A percentile compares a stretch with the other conserved stretches of the same genome.
Evolutionary conservation across 176 grass and related monocot species (phyloP).

Genomic region (Olyra latifolia): DNA sequence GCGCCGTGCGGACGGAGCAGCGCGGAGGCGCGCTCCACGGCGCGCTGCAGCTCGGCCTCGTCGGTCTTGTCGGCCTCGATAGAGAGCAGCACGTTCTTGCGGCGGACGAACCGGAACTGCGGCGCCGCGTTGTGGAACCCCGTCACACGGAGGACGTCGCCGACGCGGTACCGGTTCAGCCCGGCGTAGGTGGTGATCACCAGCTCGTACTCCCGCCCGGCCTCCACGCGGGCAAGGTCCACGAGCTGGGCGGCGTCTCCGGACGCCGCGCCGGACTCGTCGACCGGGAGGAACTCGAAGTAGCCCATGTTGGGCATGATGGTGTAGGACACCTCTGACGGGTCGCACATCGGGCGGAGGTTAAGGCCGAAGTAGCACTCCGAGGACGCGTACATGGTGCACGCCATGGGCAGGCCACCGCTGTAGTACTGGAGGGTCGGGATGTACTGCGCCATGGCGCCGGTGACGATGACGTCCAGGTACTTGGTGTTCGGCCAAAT

Average conservation of each 20-base stretch:
- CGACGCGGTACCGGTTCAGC: constrained; percentile 92
- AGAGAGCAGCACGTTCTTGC: constrained; percentile 94
- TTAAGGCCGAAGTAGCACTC: constrained; percentile 97
- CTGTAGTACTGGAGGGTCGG: constrained; percentile 83
- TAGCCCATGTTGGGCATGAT: constrained; percentile 99
- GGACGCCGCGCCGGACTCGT: constrained; percentile 20
- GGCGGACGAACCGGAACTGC: constrained; percentile 87
- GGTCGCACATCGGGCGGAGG: constrained; percentile 83
- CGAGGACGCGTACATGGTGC: constrained; percentile 96
- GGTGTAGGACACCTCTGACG: constrained; percentile 91
- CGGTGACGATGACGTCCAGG: constrained; percentile 93
- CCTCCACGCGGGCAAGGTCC: constrained; percentile 80
- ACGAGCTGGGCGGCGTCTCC: constrained; percentile 50
- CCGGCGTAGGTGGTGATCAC: constrained; percentile 96
- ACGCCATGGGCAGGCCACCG: constrained; percentile 83
- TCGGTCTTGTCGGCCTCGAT: constrained; percentile 98
- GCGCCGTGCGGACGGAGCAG: constrained; percentile 77
- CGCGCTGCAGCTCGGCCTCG: constrained; percentile 90
- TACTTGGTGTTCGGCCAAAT: constrained; percentile 97
- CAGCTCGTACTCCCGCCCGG: constrained; percentile 87
- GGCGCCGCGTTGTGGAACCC: constrained; percentile 87
- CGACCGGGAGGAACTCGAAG: constrained; percentile 92
- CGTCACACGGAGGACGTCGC: constrained; percentile 79
- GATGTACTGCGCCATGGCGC: constrained; percentile 97
- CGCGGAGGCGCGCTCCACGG: constrained; percentile 68